Conservation (phyloP, 116 monocot species). For the Iris pallida region DNA sequence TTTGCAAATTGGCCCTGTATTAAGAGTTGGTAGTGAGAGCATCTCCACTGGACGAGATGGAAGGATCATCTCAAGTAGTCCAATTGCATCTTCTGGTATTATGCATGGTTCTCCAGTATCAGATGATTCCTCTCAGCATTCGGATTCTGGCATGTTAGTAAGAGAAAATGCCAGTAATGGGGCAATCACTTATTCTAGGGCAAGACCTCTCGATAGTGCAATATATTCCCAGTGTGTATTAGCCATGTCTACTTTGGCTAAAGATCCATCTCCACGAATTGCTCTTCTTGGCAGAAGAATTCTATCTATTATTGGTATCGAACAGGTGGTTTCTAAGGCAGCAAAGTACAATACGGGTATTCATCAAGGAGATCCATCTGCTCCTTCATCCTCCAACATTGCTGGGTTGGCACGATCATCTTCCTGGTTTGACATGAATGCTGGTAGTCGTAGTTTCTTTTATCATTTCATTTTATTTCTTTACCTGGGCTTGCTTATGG, state of each 20-base stretch:
- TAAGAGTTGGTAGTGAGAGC: slow-evolving; percentile 46
- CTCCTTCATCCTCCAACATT: slow-evolving; percentile 19
- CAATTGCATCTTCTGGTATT: slow-evolving; percentile 27
- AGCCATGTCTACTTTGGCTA: slow-evolving; percentile 35
- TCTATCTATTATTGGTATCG: slow-evolving; percentile 46
- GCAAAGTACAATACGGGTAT: slow-evolving; percentile 15
- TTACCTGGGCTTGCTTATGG: not conserved
- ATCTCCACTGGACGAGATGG: slow-evolving; percentile 21
- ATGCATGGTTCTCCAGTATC: slow-evolving; percentile 45
- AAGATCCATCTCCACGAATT: slow-evolving; percentile 46
- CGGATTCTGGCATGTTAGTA: slow-evolving; percentile 37
- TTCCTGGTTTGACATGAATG: slow-evolving; percentile 54
- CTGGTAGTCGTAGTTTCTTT: slow-evolving; percentile 22
- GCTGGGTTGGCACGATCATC: slow-evolving; percentile 37
- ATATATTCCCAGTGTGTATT: slow-evolving; percentile 39
- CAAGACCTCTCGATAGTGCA: slow-evolving; percentile 25
- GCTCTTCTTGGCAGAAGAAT: slow-evolving; percentile 26
- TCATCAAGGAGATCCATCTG: slow-evolving; percentile 28
- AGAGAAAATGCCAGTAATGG: slow-evolving; percentile 38
- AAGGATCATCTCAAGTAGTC: slow-evolving; percentile 40
- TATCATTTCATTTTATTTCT: not conserved
- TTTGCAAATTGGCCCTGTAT: slow-evolving; percentile 33
- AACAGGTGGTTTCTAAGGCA: slow-evolving; percentile 30
- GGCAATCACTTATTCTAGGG: slow-evolving; percentile 19
- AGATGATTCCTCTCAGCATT: slow-evolving; percentile 52